Evolutionary conservation across 345 rosid species (phyloP), one percentile per base, ranked within the genome.

Genomic region (Mallotus nudiflorus): DNA sequence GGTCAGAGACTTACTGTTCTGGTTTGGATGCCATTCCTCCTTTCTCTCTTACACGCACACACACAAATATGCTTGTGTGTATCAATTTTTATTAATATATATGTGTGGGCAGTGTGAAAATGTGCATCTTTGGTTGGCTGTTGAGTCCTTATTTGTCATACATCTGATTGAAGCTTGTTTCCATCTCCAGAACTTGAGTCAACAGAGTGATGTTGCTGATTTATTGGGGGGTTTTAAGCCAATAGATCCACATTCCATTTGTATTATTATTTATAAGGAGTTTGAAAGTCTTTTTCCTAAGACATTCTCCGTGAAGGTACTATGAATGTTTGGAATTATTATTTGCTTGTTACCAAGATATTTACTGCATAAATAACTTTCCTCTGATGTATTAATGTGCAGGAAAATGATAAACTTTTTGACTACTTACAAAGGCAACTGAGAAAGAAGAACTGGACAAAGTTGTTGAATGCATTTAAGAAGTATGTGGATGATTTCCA

Each of bases 181-280:
- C 70, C 69, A 56, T 24, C 63, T 70, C 56, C 91, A 94, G 98
- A 94, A 94, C 75, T 83, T 94, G 83, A 94, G 98, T 83, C 98
- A 94, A 78, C 98, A 91, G 77, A 94, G 97, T 74, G 98, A 94
- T 74, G 82, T 89, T 76, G 90, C 97, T 73, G 97, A 94, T 82
- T 81, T 94, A 50, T 81, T 94, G 75, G 98, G 98, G 70, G 98
- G 98, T 33, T 94, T 90, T 84, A 94, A 89, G 92, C 98, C 98
- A 69, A 68, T 86, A 77, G 91, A 92, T 71, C 83, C 95, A 69
- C 83, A 75, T 62, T 85, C 79, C 73, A 84, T 85, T 56, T 94
- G 91, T 78, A 73, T 77, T 82, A 87, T 86, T 69, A 66, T 94
- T 45, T 94, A 83, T 66, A 86, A 87, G 74, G 97, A 91, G 65